These are phyloP conservation scores for Lotmaria passim DNA, from an alignment of 208 protist genomes.

Conservation along the genomic window DNA sequence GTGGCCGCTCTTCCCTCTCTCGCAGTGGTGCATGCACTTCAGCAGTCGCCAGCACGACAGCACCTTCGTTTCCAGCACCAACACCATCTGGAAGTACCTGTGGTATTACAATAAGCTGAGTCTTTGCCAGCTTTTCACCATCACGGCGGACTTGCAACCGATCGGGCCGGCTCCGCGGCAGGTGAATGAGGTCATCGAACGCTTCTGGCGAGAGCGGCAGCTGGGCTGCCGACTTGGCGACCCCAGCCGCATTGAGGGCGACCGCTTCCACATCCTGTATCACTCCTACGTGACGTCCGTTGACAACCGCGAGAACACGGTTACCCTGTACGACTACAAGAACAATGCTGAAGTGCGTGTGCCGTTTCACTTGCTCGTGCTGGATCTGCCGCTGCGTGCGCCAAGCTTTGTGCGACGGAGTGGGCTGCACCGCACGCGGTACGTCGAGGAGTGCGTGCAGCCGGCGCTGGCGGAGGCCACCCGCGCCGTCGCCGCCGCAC, in stretches of 20 bases:
- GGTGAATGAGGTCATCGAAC: conserved; percentile 55
- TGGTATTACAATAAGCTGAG: conserved; percentile 72
- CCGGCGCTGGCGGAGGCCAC: conserved; percentile 16
- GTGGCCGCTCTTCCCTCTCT: conserved; percentile 15
- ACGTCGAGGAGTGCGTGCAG: conserved; percentile 40
- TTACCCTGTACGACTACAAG: conserved; percentile 77
- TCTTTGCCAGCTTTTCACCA: conserved; percentile 53
- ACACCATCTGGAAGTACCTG: conserved; percentile 83
- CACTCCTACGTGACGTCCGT: conserved; percentile 61
- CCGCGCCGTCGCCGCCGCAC: background rate
- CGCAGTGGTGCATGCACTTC: conserved; percentile 39
- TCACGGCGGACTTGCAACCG: conserved; percentile 70
- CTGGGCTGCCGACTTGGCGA: conserved; percentile 9
- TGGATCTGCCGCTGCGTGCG: conserved; percentile 81
- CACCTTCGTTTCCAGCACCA: conserved; percentile 82
- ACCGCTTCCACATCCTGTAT: conserved; percentile 44
- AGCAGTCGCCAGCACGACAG: conserved; percentile 73
- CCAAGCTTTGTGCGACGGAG: conserved; percentile 72
- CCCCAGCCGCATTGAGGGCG: background rate
- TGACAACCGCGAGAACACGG: conserved; percentile 43
- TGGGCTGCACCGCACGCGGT: conserved; percentile 48
- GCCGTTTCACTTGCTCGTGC: conserved; percentile 67
- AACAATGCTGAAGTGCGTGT: conserved; percentile 49
- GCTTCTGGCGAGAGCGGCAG: conserved; percentile 61
- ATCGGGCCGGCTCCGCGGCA: conserved; percentile 54